Evolutionary conservation across 495 filamentous ascomycete species (phyloP).

Genomic region (Tuber umbilicatum): DNA sequence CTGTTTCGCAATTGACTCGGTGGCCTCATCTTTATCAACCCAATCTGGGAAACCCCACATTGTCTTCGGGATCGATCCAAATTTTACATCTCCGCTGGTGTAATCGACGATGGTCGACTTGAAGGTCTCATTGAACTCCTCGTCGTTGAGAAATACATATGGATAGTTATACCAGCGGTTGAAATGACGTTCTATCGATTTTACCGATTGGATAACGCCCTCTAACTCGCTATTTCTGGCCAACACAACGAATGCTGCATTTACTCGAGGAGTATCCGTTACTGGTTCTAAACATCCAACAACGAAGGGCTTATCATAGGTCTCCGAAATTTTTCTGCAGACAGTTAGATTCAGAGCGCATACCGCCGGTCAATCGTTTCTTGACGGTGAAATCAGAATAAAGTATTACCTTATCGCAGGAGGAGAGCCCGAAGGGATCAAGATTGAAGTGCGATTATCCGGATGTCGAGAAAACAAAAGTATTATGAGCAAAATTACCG

Average conservation of each 20-base stretch:
- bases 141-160: conserved; percentile 98
- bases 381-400: conserved; percentile 7
- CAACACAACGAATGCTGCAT: conserved; percentile 92
- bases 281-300: conserved; percentile 72
- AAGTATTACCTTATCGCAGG: conserved; percentile 76
- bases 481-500: conserved; percentile 85
- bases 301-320: conserved; percentile 92
- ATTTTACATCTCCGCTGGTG: conserved; percentile 77
- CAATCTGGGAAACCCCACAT: conserved; percentile 98
- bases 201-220: conserved; percentile 90
- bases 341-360: conserved; percentile 18
- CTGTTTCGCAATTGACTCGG: conserved; percentile 91
- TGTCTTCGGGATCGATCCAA: conserved; percentile 80
- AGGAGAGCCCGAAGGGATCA: conserved; percentile 84
- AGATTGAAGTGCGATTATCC: conserved; percentile 67
- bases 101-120: conserved; percentile 83
- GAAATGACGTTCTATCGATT: conserved; percentile 97
- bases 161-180: conserved; percentile 99
- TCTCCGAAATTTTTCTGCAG: conserved; percentile 88
- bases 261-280: conserved; percentile 63
- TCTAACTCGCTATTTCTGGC: conserved; percentile 95
- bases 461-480: conserved; percentile 87
- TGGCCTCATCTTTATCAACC: conserved; percentile 86
- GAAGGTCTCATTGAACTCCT: conserved; percentile 89
- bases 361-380: conserved; percentile 8